phyloP scores from a whole-genome alignment of 257 asterid genomes.

The Petrea volubilis region DNA sequence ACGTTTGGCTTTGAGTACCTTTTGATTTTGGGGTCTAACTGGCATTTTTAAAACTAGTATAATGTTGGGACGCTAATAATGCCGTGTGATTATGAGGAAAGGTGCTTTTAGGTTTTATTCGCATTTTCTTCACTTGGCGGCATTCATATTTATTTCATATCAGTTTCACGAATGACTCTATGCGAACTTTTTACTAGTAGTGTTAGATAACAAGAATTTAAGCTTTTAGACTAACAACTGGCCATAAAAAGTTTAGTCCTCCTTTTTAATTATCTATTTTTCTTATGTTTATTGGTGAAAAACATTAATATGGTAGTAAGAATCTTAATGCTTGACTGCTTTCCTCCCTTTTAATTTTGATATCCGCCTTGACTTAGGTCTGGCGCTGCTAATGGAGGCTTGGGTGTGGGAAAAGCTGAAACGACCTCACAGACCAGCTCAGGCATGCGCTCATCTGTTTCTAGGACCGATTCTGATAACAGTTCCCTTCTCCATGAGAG shows the following conservation, averaged over 20 bases:
- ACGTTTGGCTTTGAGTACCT: constrained; percentile 1
- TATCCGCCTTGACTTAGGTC: constrained; percentile 46
- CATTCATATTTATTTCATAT: constrained; percentile 1
- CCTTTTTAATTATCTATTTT: neutral
- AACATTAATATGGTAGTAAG: neutral
- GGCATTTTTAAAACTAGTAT: neutral
- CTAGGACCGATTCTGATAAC: constrained; percentile 69
- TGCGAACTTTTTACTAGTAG: neutral
- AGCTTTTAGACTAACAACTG: constrained; percentile 3
- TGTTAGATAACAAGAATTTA: neutral
- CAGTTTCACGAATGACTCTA: neutral
- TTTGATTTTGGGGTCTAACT: constrained; percentile 8
- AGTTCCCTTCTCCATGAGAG: constrained; percentile 66
- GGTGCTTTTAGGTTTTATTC: constrained; percentile 7
- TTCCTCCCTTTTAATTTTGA: constrained; percentile 25
- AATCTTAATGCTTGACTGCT: constrained; percentile 7
- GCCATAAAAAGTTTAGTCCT: neutral
- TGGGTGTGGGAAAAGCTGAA: constrained; percentile 60
- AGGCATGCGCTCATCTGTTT: constrained; percentile 64
- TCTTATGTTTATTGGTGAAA: constrained; percentile 12
- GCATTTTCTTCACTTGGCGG: constrained; percentile 9
- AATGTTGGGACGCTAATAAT: constrained; percentile 7
- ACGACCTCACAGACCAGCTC: constrained; percentile 57
- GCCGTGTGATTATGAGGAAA: constrained; percentile 8
- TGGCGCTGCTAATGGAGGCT: constrained; percentile 65